Evolutionary conservation across 2,329 filamentous ascomycete species (phyloP), one percentile per base, ranked within the genome.

Genomic region (Ophiostoma sp.): DNA sequence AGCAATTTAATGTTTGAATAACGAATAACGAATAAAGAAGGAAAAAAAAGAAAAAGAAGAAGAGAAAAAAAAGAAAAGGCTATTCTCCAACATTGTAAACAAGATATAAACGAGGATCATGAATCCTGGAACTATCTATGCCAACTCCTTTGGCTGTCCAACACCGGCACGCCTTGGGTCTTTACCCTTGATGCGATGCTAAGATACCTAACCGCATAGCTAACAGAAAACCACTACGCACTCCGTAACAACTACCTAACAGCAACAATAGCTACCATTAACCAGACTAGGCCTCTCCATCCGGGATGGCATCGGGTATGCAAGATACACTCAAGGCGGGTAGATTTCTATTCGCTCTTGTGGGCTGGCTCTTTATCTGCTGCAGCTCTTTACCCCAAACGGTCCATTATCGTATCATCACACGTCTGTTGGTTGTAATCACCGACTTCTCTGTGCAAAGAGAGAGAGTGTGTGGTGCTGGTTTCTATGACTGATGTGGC

Each of bases 301-400:
- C 8, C 44, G 44, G 44, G 17, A 48, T n/a, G 52, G 23, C 52
- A 57, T 57, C 52, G 52, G 52, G 52, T 57, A 57, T 57, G 52
- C 52, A 57, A 57, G 52, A 57, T 27, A 27, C 52, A 57, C 52
- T 57, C n/a, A 57, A 57, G 52, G 52, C 52, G 52, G 52, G 52
- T 57, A 57, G 52, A 27, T 57, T 27, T 31, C n/a, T 57, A 57
- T 13, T 57, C 52, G 52, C 23, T 57, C 52, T 57, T 11, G 52
- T 57, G n/a, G 23, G n/a, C 52, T 27, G 52, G 52, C n/a, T 57
- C 52, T 57, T 57, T 57, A n/a, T 57, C 17, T n/a, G n/a, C 23
- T n/a, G 52, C 52, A 57, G 23, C 8, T 57, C 52, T 27, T 57
- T 57, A 31, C 52, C 52, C n/a, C 52, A 57, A 57, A 31, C 52